Base-by-base conservation (phyloP, 306 rosid species). In the Dicorynia guianensis region DNA sequence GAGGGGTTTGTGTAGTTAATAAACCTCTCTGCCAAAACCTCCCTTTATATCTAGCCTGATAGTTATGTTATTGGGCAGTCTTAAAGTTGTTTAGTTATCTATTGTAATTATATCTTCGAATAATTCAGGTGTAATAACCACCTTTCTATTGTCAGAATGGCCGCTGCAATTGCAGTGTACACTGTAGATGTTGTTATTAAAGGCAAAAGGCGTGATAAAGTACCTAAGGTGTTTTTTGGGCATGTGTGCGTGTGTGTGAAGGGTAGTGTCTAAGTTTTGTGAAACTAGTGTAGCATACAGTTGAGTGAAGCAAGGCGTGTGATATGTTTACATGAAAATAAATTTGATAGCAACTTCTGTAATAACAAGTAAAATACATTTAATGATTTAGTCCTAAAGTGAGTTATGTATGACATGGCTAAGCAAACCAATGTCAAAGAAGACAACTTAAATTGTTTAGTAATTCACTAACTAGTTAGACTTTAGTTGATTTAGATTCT, bases 251-350 rank as follows among this genome's bases (percentile, higher is more conserved):
- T 25, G 30, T 25, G 30, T 25, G 30, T 25, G 30, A 25, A 25
- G 30, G 30, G 30, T 25, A 25, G 30, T 25, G 30, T 25, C 30
- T 25, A 25, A 25, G 30, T 25, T 25, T 25, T 25, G 30, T 25
- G 20, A 61, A 69, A 61, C 68, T 58, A 35, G 59, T 72, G 48
- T 38, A 50, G 65, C 71, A 56, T 35, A 8, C 8, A 19, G 56
- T 39, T 49, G 55, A 67, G 67, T 40, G 53, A 47, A 48, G 8
- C 36, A 15, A 55, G 73, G 59, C 74, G 66, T 38, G 40, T 66
- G 59, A 33, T 47, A 62, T 75, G 39, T 50, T 73, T 65, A 43
- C 8, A 15, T 11, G 66, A 14, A 42, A 11, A 46, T 11, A 34
- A 43, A 38, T 39, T 40, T 34, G 50, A 19, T 63, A 34, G 8